phyloP scores from a whole-genome alignment of 1,284 basidiomycete species.

The Phenoliferia sp. region DNA sequence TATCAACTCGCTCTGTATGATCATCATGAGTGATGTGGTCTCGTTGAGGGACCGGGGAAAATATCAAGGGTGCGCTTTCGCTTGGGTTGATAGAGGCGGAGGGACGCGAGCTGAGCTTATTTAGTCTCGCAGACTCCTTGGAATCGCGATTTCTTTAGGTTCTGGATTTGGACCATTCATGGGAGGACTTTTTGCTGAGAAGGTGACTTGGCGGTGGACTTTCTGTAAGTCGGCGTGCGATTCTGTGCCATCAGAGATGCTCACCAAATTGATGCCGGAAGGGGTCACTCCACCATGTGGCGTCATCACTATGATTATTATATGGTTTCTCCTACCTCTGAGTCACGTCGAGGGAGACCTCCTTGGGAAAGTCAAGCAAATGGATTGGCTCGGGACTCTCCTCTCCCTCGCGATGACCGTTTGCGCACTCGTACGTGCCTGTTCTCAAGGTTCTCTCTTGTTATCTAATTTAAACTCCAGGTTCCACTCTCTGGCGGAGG shows the following conservation, averaged over 20 bases:
- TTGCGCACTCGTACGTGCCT: conserved; percentile 35
- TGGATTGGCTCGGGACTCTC: conserved; percentile 38
- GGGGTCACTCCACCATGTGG: conserved; percentile 34
- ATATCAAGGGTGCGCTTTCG: conserved; percentile 39
- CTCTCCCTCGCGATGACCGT: conserved; percentile 33
- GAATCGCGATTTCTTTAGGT: conserved; percentile 35
- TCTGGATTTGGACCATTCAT: conserved; percentile 34
- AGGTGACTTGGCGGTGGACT: conserved; percentile 35
- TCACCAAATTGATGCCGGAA: not conserved
- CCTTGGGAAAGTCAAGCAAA: conserved; percentile 32
- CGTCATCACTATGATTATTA: conserved; percentile 33
- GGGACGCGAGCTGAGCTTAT: too few relatives aligned
- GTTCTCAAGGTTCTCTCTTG: too few relatives aligned
- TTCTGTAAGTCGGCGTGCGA: conserved; percentile 27
- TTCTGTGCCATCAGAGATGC: not conserved
- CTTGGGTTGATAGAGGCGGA: too few relatives aligned
- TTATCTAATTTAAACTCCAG: not conserved
- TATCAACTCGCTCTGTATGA: conserved; percentile 45
- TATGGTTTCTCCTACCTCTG: conserved; percentile 35
- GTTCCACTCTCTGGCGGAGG: conserved; percentile 40
- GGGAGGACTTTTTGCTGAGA: conserved; percentile 34
- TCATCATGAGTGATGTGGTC: conserved; percentile 46
- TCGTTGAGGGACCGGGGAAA: conserved; percentile 46
- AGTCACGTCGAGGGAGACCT: conserved; percentile 29
- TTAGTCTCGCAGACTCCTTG: conserved; percentile 23